Conservation (phyloP, 306 rosid genomes). For the Pyrus communis region DNA sequence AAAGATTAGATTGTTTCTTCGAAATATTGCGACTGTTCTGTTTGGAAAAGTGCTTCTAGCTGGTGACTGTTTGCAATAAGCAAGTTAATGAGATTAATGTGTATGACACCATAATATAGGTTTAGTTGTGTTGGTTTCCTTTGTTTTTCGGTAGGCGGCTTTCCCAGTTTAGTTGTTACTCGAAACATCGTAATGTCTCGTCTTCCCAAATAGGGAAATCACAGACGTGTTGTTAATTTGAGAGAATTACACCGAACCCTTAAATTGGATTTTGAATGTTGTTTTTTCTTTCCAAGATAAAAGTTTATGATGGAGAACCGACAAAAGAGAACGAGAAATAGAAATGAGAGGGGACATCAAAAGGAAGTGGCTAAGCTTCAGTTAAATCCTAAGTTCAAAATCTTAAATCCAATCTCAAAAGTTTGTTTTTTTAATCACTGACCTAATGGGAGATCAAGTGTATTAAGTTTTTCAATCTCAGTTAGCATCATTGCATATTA, state of each 20-base stretch:
- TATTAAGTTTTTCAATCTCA: background rate
- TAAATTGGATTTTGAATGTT: background rate
- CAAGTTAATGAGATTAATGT: background rate
- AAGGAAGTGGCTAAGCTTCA: background rate
- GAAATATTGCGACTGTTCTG: background rate
- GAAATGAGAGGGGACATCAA: background rate
- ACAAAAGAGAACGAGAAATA: background rate
- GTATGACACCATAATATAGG: background rate
- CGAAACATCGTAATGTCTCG: background rate
- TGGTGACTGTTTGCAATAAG: background rate
- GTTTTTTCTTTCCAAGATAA: background rate
- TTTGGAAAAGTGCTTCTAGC: background rate
- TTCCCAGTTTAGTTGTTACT: background rate
- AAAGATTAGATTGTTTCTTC: background rate
- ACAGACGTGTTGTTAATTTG: background rate
- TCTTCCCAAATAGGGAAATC: background rate
- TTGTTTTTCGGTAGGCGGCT: background rate
- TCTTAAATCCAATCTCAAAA: background rate
- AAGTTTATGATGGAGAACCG: background rate
- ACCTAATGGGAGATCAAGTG: background rate
- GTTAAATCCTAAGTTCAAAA: background rate
- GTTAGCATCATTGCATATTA: background rate
- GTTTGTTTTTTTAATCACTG: background rate
- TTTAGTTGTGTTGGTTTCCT: background rate
- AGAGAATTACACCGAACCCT: background rate